phyloP scores from a whole-genome alignment of 805 yeast genomes.

The Sungouiozyma ichnusensis region DNA sequence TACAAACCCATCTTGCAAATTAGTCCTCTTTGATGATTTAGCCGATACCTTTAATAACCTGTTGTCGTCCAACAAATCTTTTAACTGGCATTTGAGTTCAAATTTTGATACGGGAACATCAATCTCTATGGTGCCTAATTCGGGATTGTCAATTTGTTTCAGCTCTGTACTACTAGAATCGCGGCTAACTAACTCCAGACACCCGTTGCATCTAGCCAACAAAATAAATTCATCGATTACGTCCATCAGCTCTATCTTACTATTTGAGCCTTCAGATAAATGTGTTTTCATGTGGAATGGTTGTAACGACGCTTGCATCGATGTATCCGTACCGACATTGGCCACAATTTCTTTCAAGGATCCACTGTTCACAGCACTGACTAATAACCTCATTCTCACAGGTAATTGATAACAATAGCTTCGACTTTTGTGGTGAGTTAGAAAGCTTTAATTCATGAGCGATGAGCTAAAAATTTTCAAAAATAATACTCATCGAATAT shows the following conservation, averaged over 20 bases:
- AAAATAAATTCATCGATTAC: background rate
- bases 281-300: conserved; percentile 46
- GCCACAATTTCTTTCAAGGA: conserved; percentile 55
- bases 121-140: background rate
- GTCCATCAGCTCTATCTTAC: conserved; percentile 2
- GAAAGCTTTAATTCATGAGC: conserved; percentile 2
- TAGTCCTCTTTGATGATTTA: conserved; percentile 23
- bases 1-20: conserved; percentile 31
- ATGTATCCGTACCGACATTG: conserved; percentile 66
- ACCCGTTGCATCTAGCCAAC: conserved; percentile 40
- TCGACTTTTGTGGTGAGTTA: too few relatives aligned
- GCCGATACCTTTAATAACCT: conserved; percentile 15
- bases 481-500: background rate
- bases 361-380: conserved; percentile 59
- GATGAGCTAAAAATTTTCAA: conserved; percentile 4
- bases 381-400: conserved; percentile 45
- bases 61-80: conserved; percentile 15
- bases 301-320: conserved; percentile 52
- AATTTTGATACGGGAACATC: conserved; percentile 13
- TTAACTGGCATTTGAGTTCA: conserved; percentile 13
- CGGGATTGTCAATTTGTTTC: background rate
- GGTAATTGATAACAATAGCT: background rate
- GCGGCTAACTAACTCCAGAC: conserved; percentile 31
- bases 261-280: conserved; percentile 31
- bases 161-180: background rate